A percentile compares a stretch with the other conserved stretches of the same genome.
Evolutionary conservation across 2,329 filamentous ascomycete species (phyloP).

Genomic region (Diaporthe sp.): DNA sequence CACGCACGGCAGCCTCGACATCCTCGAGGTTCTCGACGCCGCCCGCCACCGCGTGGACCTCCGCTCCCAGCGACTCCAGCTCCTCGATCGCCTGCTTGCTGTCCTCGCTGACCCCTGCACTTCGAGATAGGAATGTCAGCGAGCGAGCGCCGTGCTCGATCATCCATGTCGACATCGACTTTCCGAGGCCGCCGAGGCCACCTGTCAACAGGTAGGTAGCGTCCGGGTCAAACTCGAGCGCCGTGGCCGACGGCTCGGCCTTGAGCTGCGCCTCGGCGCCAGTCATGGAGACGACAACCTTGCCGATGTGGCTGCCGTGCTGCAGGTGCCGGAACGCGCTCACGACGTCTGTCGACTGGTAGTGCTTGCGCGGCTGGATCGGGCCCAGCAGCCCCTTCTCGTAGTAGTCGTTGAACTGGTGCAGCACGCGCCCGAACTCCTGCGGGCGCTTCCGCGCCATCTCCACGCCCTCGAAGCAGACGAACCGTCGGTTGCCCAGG

Average conservation of each 20-base stretch:
- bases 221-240: background rate
- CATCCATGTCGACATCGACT: slow-evolving; percentile 32
- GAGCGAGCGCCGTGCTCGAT: slow-evolving; percentile 6
- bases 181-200: slow-evolving; percentile 32
- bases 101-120: background rate
- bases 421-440: background rate
- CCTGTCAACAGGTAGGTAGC: slow-evolving; percentile 32
- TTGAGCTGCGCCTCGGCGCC: slow-evolving; percentile 26
- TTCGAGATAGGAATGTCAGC: slow-evolving; percentile 28
- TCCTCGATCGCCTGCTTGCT: background rate
- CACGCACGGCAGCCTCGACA: background rate
- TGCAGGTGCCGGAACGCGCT: slow-evolving; percentile 56
- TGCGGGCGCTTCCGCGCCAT: background rate
- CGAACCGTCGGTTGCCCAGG: background rate
- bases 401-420: background rate
- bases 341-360: slow-evolving; percentile 44
- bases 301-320: slow-evolving; percentile 57
- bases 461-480: background rate
- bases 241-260: background rate
- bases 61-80: slow-evolving; percentile 10
- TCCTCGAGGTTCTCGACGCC: background rate
- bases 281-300: slow-evolving; percentile 52
- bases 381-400: slow-evolving; percentile 40
- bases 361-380: slow-evolving; percentile 44
- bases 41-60: background rate